phyloP scores from a whole-genome alignment of 495 filamentous ascomycete species.

The Aspergillus carlsbadensis region DNA sequence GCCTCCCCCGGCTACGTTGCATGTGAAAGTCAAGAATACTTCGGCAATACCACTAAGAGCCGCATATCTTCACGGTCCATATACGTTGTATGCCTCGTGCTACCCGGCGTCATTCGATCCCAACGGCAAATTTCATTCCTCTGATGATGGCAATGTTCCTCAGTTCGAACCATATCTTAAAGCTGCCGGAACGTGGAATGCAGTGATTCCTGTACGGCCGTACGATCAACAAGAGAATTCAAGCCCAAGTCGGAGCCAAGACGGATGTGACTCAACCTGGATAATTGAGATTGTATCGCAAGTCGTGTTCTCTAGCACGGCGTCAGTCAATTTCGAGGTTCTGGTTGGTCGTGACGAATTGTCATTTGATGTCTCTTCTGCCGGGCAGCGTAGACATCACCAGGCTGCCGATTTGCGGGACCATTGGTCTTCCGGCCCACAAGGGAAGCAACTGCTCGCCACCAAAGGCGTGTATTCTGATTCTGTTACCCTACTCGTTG shows the following conservation, averaged over 20 bases:
- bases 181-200: slow-evolving; percentile 82
- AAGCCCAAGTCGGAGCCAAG: slow-evolving; percentile 9
- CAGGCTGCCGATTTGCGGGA: slow-evolving; percentile 71
- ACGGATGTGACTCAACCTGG: slow-evolving; percentile 69
- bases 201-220: slow-evolving; percentile 73
- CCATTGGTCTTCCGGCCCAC: slow-evolving; percentile 54
- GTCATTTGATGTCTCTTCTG: slow-evolving; percentile 62
- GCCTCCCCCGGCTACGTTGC: slow-evolving; percentile 72
- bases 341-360: slow-evolving; percentile 82
- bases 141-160: slow-evolving; percentile 63
- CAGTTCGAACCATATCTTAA: slow-evolving; percentile 96
- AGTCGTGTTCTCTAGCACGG: slow-evolving; percentile 84
- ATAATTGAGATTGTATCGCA: slow-evolving; percentile 89
- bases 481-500: slow-evolving; percentile 72
- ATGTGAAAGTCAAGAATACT: slow-evolving; percentile 89
- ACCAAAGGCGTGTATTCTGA: slow-evolving; percentile 77
- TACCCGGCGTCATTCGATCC: slow-evolving; percentile 80
- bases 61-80: slow-evolving; percentile 94
- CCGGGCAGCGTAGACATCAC: slow-evolving; percentile 39
- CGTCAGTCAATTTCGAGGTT: slow-evolving; percentile 87
- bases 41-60: slow-evolving; percentile 86
- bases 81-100: slow-evolving; percentile 81
- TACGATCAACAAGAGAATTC: slow-evolving; percentile 24
- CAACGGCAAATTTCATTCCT: slow-evolving; percentile 65
- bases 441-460: slow-evolving; percentile 44